Conservation (phyloP, 2,329 filamentous ascomycete species). For the Penicillium palitans region DNA sequence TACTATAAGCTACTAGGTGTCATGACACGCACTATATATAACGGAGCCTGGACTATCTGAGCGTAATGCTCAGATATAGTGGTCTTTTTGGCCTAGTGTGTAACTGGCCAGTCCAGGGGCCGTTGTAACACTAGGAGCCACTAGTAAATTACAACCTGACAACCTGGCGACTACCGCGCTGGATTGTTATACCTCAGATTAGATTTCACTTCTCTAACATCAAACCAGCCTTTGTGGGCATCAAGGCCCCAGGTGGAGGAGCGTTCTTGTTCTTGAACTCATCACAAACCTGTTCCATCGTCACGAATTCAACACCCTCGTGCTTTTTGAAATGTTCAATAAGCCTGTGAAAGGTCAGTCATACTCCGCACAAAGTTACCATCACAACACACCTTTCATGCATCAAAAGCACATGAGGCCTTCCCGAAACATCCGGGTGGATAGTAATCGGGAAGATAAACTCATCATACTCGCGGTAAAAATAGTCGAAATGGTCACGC, state of each 20-base stretch:
- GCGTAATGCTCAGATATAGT: no score
- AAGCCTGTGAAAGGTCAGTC: constrained; percentile 19
- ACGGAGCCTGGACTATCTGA: no score
- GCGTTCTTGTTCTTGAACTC: constrained; percentile 29
- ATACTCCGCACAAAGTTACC: not conserved
- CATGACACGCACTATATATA: no score
- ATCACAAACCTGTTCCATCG: constrained; percentile 32
- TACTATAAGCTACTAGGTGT: no score
- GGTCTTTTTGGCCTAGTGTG: no score
- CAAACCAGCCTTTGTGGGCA: constrained; percentile 22
- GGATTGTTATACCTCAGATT: not conserved
- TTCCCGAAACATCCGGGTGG: constrained; percentile 70
- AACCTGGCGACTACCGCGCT: no score
- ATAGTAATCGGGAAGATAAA: constrained; percentile 77
- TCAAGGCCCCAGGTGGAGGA: constrained; percentile 21
- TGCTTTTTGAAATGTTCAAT: constrained; percentile 33
- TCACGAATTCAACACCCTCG: constrained; percentile 31
- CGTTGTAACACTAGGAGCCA: no score
- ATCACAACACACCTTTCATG: constrained; percentile 58
- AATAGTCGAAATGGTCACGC: constrained; percentile 66
- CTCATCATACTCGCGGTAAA: constrained; percentile 73
- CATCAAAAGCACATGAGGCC: constrained; percentile 72
- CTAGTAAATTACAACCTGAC: no score
- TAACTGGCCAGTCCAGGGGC: no score
- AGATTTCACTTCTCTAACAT: constrained; percentile 12